Conservation (phyloP, 257 asterid species). For the Thymus mandschuricus region DNA sequence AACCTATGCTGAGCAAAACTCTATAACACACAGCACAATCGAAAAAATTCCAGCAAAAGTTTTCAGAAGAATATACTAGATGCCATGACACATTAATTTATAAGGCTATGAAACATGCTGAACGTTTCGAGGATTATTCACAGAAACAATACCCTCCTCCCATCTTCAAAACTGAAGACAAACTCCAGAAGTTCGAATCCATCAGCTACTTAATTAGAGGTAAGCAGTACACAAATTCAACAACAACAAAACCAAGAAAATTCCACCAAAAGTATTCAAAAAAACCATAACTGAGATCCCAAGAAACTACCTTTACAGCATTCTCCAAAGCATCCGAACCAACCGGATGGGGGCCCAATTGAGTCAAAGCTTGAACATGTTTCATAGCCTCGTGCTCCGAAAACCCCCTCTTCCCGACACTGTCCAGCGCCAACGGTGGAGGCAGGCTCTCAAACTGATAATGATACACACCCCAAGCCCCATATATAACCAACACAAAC, state of each 20-base stretch:
- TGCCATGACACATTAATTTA: neutral
- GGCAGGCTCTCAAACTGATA: slow-evolving; percentile 80
- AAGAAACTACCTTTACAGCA: slow-evolving; percentile 69
- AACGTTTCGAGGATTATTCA: neutral
- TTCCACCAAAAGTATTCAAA: neutral
- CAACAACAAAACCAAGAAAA: slow-evolving; percentile 3
- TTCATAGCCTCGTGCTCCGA: slow-evolving; percentile 86
- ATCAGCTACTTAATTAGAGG: slow-evolving; percentile 18
- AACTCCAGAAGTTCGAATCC: slow-evolving; percentile 2
- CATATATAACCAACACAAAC: slow-evolving; percentile 65
- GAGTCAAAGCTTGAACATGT: slow-evolving; percentile 73
- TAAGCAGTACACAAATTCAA: neutral
- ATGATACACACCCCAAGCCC: slow-evolving; percentile 73
- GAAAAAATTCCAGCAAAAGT: neutral
- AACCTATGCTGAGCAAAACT: neutral
- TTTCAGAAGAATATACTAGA: neutral
- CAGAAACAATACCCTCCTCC: neutral
- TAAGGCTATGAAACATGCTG: neutral
- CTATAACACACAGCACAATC: neutral
- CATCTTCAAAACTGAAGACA: neutral
- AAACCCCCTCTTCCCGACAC: slow-evolving; percentile 90
- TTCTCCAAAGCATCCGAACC: slow-evolving; percentile 72
- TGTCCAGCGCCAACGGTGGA: slow-evolving; percentile 53
- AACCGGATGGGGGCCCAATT: slow-evolving; percentile 89
- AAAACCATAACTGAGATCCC: neutral